phyloP scores from a whole-genome alignment of 768 basidiomycete species.

The Amanita exitialis region DNA sequence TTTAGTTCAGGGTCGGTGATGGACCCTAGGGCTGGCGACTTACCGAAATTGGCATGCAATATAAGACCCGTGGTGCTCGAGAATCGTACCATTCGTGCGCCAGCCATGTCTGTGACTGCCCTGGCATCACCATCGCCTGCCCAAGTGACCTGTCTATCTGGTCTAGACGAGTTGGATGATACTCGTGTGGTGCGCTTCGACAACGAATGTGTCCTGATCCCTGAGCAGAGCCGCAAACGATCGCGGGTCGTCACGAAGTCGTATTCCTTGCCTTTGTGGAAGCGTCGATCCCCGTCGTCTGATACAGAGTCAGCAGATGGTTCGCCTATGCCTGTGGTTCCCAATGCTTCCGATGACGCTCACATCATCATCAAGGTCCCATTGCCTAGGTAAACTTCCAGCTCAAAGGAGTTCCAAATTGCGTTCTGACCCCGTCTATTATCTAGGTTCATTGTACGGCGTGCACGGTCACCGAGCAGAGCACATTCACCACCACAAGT shows the following conservation, averaged over 20 bases:
- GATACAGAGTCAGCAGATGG: slow-evolving; percentile 15
- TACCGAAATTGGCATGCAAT: neutral
- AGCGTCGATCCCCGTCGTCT: slow-evolving; percentile 11
- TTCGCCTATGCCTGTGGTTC: slow-evolving; percentile 4
- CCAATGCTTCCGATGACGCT: slow-evolving; percentile 21
- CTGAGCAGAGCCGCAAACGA: slow-evolving; percentile 38
- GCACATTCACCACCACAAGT: slow-evolving; percentile 22
- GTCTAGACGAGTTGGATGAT: neutral
- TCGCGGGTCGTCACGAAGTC: slow-evolving; percentile 52
- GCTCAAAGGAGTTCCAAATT: neutral
- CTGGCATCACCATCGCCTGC: slow-evolving; percentile 1
- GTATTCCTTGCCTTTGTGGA: slow-evolving; percentile 63
- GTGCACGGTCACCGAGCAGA: slow-evolving; percentile 29
- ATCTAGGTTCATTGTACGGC: slow-evolving; percentile 30
- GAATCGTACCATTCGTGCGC: slow-evolving; percentile 7
- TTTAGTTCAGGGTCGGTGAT: neutral
- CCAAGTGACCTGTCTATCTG: neutral
- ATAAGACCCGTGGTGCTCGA: neutral
- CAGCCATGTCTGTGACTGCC: slow-evolving; percentile 3
- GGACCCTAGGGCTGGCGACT: slow-evolving; percentile 1
- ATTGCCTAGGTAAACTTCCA: slow-evolving; percentile 42
- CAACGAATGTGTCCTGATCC: slow-evolving; percentile 65
- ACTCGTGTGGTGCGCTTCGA: slow-evolving; percentile 55
- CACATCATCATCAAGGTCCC: slow-evolving; percentile 52
- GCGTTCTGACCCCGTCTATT: neutral